phyloP scores from a whole-genome alignment of 2,329 filamentous ascomycete genomes.

The Microsporum ferrugineum region DNA sequence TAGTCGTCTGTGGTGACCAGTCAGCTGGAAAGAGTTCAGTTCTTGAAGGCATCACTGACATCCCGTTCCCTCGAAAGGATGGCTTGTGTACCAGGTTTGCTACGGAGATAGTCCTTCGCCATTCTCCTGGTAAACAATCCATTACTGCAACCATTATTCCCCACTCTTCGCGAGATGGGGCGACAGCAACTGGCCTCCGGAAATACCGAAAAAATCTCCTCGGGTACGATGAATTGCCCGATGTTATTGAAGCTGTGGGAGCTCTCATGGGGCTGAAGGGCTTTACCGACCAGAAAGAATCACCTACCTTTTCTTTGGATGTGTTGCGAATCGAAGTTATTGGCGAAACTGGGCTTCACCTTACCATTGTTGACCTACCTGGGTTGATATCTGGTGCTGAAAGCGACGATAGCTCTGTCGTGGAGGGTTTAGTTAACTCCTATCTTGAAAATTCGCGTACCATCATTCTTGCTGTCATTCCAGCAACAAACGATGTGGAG shows the following conservation, averaged over 20 bases:
- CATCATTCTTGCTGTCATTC: slow-evolving; percentile 36
- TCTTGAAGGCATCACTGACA: slow-evolving; percentile 17
- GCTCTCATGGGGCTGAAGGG: slow-evolving; percentile 5
- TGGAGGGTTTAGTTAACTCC: slow-evolving; percentile 28
- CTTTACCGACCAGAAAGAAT: neutral
- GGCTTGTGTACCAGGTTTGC: slow-evolving; percentile 29
- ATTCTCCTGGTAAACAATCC: slow-evolving; percentile 7
- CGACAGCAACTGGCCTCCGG: neutral
- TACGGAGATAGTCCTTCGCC: slow-evolving; percentile 32
- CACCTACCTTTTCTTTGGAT: slow-evolving; percentile 16
- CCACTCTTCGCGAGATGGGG: neutral
- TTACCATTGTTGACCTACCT: slow-evolving; percentile 38
- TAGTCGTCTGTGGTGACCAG: slow-evolving; percentile 27
- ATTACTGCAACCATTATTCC: slow-evolving; percentile 26
- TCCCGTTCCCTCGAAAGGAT: slow-evolving; percentile 25
- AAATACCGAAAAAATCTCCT: neutral
- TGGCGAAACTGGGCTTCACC: slow-evolving; percentile 30
- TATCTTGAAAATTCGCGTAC: slow-evolving; percentile 33
- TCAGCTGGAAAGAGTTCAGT: slow-evolving; percentile 23
- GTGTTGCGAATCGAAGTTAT: slow-evolving; percentile 34
- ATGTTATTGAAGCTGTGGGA: slow-evolving; percentile 2
- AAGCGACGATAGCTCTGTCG: slow-evolving; percentile 27
- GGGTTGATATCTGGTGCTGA: slow-evolving; percentile 32
- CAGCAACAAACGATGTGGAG: slow-evolving; percentile 35
- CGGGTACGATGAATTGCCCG: slow-evolving; percentile 6